phyloP scores from a whole-genome alignment of 768 basidiomycete genomes.

The Podaxis mareebaensis region DNA sequence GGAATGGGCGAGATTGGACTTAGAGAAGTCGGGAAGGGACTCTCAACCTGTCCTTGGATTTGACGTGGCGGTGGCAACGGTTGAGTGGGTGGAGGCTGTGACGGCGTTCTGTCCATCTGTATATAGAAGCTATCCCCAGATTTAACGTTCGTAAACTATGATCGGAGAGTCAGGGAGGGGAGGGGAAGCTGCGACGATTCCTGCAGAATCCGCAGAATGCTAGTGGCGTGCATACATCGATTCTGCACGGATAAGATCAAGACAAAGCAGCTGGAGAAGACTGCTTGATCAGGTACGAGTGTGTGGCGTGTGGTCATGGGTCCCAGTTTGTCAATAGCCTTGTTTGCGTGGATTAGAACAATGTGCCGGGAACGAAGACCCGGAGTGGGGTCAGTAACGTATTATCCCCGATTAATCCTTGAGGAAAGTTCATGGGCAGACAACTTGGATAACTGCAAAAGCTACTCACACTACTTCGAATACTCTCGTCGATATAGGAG shows the following conservation, averaged over 20 bases:
- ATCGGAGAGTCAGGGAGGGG: background rate
- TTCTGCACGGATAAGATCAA: background rate
- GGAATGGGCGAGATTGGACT: background rate
- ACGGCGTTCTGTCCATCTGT: background rate
- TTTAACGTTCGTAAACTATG: background rate
- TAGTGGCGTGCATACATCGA: background rate
- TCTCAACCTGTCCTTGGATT: background rate
- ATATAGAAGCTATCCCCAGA: background rate
- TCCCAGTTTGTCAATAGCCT: constrained; percentile 4
- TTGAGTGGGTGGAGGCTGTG: background rate
- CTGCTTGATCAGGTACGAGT: constrained; percentile 1
- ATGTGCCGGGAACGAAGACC: background rate
- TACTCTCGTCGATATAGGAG: background rate
- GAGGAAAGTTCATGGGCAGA: background rate
- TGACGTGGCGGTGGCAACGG: background rate
- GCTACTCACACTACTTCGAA: background rate
- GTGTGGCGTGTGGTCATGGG: constrained; percentile 7
- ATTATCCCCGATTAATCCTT: background rate
- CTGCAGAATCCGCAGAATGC: background rate
- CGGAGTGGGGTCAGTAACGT: background rate
- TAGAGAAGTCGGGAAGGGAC: background rate
- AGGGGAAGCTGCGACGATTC: background rate
- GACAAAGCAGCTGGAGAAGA: background rate
- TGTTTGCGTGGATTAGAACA: background rate
- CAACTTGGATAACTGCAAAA: background rate